Evolutionary conservation across 2,329 filamentous ascomycete species (phyloP), one percentile per base, ranked within the genome.

Genomic region (Nigrospora osmanthi): DNA sequence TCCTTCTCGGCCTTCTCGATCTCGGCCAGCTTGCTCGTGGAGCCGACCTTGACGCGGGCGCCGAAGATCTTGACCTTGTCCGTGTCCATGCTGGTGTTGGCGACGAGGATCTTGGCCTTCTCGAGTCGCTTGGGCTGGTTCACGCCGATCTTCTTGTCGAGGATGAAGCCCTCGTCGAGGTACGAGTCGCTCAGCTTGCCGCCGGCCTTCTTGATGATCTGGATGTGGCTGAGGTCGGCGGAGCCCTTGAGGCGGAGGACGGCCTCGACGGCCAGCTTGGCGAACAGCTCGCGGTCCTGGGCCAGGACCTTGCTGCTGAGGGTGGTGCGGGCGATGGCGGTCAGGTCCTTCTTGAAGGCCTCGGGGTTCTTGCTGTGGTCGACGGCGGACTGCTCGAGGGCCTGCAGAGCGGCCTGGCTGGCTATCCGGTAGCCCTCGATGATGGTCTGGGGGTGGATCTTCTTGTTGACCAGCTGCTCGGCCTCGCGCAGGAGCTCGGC

Each of bases 21-120:
- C 60, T 98, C 93, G n/a, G 93, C 93, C 41, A 98, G 79, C 76
- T 97, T 96, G 65, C 89, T 89, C 3, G 93, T 98, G 31, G 89
- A 91, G 55, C 88, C 87, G 49, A 98, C 93, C 78, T 97, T 97
- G 59, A 98, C 89, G 48, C 91, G 82, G 14, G 93, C 93, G 52
- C 93, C 93, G 59, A 98, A 98, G 59, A 98, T 97, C 79, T 98
- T 98, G 73, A 98, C 88, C 77, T 98, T 98, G 72, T 98, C 93
- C 33, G 93, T 98, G 69, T 98, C 93, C 93, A 98, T 98, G 12
- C 90, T 87, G 11, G 93, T 98, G 72, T 98, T 98, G 52, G 93
- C 93, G 17, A 98, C 87, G 46, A 98, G 71, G 54, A 98, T 98
- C 75, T 97, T 98, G 54, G 91, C 93, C 66, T 98, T 97, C 67